Evolutionary conservation across 371 early-diverging fungal species (phyloP).

Genomic region (Rhizopus delemar): DNA sequence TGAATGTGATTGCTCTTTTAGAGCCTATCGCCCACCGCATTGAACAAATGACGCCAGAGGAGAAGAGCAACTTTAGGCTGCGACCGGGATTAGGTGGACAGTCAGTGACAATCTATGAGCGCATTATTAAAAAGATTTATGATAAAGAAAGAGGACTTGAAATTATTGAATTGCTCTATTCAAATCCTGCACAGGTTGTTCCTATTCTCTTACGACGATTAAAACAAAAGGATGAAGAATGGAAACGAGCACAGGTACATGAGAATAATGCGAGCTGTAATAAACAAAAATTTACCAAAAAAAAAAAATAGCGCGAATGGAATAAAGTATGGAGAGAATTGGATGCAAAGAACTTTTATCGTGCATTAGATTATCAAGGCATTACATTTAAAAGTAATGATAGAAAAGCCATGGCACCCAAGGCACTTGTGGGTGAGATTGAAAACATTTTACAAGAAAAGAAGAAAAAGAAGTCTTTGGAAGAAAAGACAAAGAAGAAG

Average conservation of each 20-base stretch:
- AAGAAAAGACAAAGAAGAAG: constrained; percentile 21
- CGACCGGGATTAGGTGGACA: constrained; percentile 77
- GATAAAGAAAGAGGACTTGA: constrained; percentile 81
- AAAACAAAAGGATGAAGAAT: constrained; percentile 95
- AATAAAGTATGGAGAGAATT: constrained; percentile 96
- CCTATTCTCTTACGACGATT: constrained; percentile 93
- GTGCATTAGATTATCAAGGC: constrained; percentile 95
- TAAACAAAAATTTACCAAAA: not conserved
- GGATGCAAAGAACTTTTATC: constrained; percentile 93
- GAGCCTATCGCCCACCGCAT: constrained; percentile 81
- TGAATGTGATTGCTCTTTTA: constrained; percentile 83
- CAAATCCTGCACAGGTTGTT: constrained; percentile 87
- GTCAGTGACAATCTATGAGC: constrained; percentile 79
- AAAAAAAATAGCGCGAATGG: constrained; percentile 66
- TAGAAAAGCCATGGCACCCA: constrained; percentile 75
- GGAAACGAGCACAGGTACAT: constrained; percentile 57
- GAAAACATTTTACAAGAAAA: constrained; percentile 63
- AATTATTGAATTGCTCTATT: constrained; percentile 87
- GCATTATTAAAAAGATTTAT: constrained; percentile 88
- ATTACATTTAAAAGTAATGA: constrained; percentile 89
- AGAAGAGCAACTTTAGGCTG: constrained; percentile 67
- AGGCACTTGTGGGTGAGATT: constrained; percentile 81
- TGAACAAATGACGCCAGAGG: constrained; percentile 77
- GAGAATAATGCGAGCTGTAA: too few relatives aligned
- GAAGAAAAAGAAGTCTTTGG: constrained; percentile 3